Conservation (phyloP, 2,329 filamentous ascomycete genomes). For the Colletotrichum godetiae region DNA sequence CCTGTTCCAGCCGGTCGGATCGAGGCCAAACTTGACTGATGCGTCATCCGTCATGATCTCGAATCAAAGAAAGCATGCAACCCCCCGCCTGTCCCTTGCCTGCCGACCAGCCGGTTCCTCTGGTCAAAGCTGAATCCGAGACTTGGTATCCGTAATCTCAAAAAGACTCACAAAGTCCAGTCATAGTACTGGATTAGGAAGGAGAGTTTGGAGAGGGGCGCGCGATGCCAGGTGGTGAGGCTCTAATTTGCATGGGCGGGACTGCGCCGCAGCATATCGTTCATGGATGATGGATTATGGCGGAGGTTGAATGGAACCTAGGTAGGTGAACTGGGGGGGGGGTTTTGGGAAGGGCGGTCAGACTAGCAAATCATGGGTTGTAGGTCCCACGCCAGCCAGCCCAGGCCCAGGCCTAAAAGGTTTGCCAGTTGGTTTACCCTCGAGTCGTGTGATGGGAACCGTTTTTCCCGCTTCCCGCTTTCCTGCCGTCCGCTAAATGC, state of each 20-base stretch:
- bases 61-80: too few species aligned
- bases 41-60: neutral
- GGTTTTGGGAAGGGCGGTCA: slow-evolving; percentile 29
- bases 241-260: slow-evolving; percentile 8
- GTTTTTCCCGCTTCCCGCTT: neutral
- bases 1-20: neutral
- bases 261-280: slow-evolving; percentile 2
- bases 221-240: neutral
- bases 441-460: neutral
- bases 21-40: neutral
- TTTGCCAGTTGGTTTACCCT: neutral
- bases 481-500: neutral
- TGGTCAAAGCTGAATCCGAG: neutral
- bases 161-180: neutral
- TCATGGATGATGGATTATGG: neutral
- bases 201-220: neutral
- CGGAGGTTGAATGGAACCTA: too few species aligned
- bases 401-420: neutral
- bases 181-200: neutral
- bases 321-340: neutral
- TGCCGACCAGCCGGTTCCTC: neutral
- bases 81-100: neutral
- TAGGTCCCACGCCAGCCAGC: neutral
- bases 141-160: neutral
- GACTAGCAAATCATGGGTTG: slow-evolving; percentile 24